Base-by-base conservation (phyloP, 2,329 filamentous ascomycete species). In the Trichoderma sp. region DNA sequence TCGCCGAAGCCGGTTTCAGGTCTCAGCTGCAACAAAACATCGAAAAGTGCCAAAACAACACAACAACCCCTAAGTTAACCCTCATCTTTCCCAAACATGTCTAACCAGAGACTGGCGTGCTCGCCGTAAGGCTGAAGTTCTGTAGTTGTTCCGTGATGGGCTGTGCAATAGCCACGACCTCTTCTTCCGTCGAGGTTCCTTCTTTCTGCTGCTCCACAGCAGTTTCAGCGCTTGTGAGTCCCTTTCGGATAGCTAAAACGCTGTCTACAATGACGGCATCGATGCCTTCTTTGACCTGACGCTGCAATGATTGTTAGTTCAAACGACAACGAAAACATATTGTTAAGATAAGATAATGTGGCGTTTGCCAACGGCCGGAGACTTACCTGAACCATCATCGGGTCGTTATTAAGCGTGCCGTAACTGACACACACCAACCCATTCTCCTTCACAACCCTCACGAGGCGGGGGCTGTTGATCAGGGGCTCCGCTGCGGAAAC, bases 251-350 rank as follows among this genome's bases (percentile, higher is more conserved):
- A 53, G 93, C 93, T 34, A 98, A 88, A 3, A 99, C 95, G 74
- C 90, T 96, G 80, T 99, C 96, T 15, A 98, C 96, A 78, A 99
- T 99, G 69, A 99, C 95, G 1, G 96, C 96, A 79, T 99, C 96
- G 73, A 99, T 98, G 62, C 96, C 95, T 82, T 98, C 93, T 70
- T 93, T 93, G 11, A 97, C 93, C 90, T 99, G 96, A 74, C 92
- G 84, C 91, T 95, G 79, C 75, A 76, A 34, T 65, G 74, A n/a
- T 67, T 64, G 73, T 76, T 65, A 75, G 71, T 63, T 26, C 11
- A 12, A 32, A 28, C 4, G 57, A 36, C 9, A 6, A 24, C 43
- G 43, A 51, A 47, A 24, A 9, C 6, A 51, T 21, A 51, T n/a
- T 21, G 9, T 12, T 21, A 24, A 12, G 24, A 51, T 21, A 24